Evolutionary conservation across 2,329 filamentous ascomycete species (phyloP).

Genomic region (Penicillium nordicum): DNA sequence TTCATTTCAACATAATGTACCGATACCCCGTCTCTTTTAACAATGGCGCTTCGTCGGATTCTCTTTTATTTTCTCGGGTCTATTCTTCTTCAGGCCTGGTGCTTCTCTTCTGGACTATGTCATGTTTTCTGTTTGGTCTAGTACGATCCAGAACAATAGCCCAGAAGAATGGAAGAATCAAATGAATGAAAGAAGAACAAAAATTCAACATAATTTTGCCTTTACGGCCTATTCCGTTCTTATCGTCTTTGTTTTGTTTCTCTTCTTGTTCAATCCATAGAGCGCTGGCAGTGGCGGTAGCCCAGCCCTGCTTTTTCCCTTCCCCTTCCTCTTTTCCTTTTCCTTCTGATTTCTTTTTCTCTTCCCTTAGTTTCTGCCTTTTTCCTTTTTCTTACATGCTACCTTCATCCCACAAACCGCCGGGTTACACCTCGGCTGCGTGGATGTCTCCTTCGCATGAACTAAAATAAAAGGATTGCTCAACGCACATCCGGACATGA

Average conservation of each 20-base stretch:
- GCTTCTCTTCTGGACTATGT: constrained; percentile 19
- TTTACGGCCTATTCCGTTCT: constrained; percentile 1
- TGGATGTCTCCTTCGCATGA: not conserved
- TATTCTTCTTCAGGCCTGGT: constrained; percentile 15
- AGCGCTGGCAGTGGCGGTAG: constrained; percentile 10
- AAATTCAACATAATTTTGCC: constrained; percentile 25
- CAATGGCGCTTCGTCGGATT: constrained; percentile 26
- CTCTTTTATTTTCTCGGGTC: constrained; percentile 12
- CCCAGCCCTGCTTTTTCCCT: not conserved
- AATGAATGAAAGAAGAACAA: constrained; percentile 15
- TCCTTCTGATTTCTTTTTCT: not conserved
- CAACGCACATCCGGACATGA: not conserved
- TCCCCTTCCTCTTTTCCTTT: not conserved
- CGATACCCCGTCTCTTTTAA: constrained; percentile 37
- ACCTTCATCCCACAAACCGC: not conserved
- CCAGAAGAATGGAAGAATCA: constrained; percentile 5
- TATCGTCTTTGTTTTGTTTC: constrained; percentile 1
- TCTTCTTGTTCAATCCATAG: constrained; percentile 12
- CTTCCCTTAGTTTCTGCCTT: not conserved
- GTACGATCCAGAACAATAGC: constrained; percentile 9
- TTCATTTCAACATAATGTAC: constrained; percentile 39
- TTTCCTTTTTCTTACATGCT: not conserved
- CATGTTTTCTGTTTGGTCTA: constrained; percentile 11
- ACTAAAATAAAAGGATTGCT: not conserved
- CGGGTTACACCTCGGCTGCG: not conserved